Percentiles rank a stretch among this genome's conserved stretches.
Conservation (phyloP, 768 basidiomycete genomes). For the Kwoniella sp. region DNA sequence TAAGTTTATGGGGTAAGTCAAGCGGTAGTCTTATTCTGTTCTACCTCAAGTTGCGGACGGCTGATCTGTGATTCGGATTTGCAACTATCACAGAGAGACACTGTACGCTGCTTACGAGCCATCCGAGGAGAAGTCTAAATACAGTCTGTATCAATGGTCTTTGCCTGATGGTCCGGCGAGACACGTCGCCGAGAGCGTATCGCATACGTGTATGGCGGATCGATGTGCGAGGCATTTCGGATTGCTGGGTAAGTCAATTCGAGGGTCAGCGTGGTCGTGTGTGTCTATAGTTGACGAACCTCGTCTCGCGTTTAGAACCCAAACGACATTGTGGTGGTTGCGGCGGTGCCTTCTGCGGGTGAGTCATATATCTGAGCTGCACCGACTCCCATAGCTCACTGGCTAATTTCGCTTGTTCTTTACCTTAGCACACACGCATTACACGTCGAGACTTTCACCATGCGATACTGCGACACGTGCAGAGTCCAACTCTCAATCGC, state of each 20-base stretch:
- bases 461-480: slow-evolving; percentile 51
- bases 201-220: slow-evolving; percentile 50
- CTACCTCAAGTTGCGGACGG: neutral
- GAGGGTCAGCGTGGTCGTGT: neutral
- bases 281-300: neutral
- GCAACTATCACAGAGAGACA: slow-evolving; percentile 39
- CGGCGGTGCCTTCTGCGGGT: slow-evolving; percentile 53
- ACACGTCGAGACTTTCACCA: slow-evolving; percentile 40
- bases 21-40: neutral
- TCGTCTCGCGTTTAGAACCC: slow-evolving; percentile 37
- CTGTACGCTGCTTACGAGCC: slow-evolving; percentile 49
- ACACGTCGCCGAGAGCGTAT: slow-evolving; percentile 46
- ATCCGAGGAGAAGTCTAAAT: slow-evolving; percentile 23
- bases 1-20: slow-evolving; percentile 72
- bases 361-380: slow-evolving; percentile 11
- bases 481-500: slow-evolving; percentile 45
- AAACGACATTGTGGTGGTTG: slow-evolving; percentile 55
- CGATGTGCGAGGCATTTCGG: slow-evolving; percentile 51
- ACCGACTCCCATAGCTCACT: too few species aligned
- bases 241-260: slow-evolving; percentile 37
- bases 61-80: neutral
- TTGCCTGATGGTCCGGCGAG: slow-evolving; percentile 55
- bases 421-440: slow-evolving; percentile 38
- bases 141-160: slow-evolving; percentile 52
- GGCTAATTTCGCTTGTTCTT: too few species aligned